Base-by-base conservation (phyloP, 2,329 filamentous ascomycete species). In the Diaporthe sp. region DNA sequence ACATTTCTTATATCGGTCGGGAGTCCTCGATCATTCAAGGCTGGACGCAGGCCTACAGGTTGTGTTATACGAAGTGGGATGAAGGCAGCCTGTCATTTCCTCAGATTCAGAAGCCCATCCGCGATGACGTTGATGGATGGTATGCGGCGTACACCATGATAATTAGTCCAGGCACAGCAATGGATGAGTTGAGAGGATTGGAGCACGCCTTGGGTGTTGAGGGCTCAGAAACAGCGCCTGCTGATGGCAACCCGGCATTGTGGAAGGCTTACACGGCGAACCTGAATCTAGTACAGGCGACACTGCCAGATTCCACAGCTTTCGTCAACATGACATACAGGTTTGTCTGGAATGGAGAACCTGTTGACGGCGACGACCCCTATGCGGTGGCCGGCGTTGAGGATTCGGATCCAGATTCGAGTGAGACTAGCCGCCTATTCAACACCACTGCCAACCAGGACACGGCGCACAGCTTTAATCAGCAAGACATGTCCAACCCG, bases 101-200 rank as follows among this genome's bases (percentile, higher is more conserved):
- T 10, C 42, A 72, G 30, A 30, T 1, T 22, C 70, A 72, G 47
- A 40, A 72, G n/a, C 70, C 58, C 5, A 61, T 64, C 4, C 42
- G n/a, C 5, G 70, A 72, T n/a, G 70, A 72, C 45, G n/a, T 55
- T 40, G 70, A 72, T 15, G 70, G n/a, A 35, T 72, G 57, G 70
- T 50, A 54, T 35, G 57, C 70, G 10, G 15, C n/a, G 3, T 72
- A 66, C 25, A 40, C 22, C 45, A 72, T 66, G 15, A 42, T 66
- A 17, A 45, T 60, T 38, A 72, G 22, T 8, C 45, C 45, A 38
- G 58, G 40, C 15, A 38, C 70, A 1, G 42, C 70, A 38, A 55
- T 72, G 57, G 45, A 60, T 6, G n/a, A 64, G 70, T 17, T 72
- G 1, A 12, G 58, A 22, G 58, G 42, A 7, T 33, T 72, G 25